phyloP scores from a whole-genome alignment of 495 filamentous ascomycete genomes.

The Lophium mytilinum region DNA sequence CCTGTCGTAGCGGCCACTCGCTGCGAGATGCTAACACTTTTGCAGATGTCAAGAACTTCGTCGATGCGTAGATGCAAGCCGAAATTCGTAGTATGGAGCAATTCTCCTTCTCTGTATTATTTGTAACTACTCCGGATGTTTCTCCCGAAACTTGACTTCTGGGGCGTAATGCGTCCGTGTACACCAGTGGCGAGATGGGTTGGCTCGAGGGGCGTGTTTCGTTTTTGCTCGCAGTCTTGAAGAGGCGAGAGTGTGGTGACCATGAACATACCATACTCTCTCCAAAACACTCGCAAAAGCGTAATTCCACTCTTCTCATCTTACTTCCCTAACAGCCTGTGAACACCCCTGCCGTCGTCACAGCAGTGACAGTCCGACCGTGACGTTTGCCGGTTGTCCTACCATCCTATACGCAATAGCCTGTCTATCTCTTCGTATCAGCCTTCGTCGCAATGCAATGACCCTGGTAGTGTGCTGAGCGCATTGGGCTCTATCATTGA shows the following conservation, averaged over 20 bases:
- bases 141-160: neutral
- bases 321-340: no score
- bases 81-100: constrained; percentile 47
- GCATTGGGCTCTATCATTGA: no score
- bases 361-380: no score
- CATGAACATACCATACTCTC: neutral
- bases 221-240: neutral
- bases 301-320: neutral
- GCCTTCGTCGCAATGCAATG: no score
- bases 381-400: no score
- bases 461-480: no score
- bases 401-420: no score
- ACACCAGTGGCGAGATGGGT: neutral
- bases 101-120: neutral
- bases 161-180: neutral
- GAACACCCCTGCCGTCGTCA: no score
- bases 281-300: neutral
- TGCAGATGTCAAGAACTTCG: constrained; percentile 62
- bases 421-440: no score
- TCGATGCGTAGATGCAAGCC: constrained; percentile 39
- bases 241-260: neutral
- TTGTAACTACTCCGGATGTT: neutral
- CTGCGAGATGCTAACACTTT: neutral
- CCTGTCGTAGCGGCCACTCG: neutral
- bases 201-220: neutral